phyloP scores from a whole-genome alignment of 495 filamentous ascomycete species.

The Penicillium soppii region DNA sequence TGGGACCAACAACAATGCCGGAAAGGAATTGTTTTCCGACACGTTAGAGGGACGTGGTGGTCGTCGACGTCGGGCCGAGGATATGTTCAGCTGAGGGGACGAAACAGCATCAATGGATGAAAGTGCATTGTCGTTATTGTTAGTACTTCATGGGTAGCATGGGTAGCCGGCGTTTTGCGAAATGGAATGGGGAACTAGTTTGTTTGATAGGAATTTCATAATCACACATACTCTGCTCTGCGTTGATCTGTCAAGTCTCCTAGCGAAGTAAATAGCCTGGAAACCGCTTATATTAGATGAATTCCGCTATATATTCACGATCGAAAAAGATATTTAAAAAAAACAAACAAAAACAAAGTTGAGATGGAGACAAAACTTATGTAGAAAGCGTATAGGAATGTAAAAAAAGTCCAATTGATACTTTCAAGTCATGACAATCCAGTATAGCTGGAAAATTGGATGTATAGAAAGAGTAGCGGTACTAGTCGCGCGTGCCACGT shows the following conservation, averaged over 20 bases:
- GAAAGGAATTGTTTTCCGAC: slow-evolving; percentile 69
- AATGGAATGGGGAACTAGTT: slow-evolving; percentile 3
- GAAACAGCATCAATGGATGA: not conserved
- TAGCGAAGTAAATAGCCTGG: no score
- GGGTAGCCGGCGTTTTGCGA: slow-evolving; percentile 16
- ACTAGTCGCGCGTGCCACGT: not conserved
- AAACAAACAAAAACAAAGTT: no score
- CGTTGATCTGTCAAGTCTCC: no score
- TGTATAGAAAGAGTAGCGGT: no score
- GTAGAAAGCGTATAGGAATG: no score
- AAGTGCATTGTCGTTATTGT: slow-evolving; percentile 7
- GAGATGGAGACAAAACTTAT: no score
- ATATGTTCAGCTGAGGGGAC: slow-evolving; percentile 46
- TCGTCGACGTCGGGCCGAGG: slow-evolving; percentile 48
- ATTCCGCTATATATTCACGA: no score
- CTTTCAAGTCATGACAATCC: no score
- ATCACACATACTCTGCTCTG: slow-evolving; percentile 13
- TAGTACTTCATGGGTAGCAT: slow-evolving; percentile 16
- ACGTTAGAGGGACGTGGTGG: slow-evolving; percentile 51
- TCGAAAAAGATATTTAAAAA: no score
- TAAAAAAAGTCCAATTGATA: no score
- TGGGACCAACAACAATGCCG: slow-evolving; percentile 48
- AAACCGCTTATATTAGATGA: no score
- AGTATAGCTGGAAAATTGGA: no score
- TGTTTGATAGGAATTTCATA: slow-evolving; percentile 12